Percentiles rank a stretch among this genome's conserved stretches.
Conservation (phyloP, 768 basidiomycete genomes). For the Suillus tomentosus region DNA sequence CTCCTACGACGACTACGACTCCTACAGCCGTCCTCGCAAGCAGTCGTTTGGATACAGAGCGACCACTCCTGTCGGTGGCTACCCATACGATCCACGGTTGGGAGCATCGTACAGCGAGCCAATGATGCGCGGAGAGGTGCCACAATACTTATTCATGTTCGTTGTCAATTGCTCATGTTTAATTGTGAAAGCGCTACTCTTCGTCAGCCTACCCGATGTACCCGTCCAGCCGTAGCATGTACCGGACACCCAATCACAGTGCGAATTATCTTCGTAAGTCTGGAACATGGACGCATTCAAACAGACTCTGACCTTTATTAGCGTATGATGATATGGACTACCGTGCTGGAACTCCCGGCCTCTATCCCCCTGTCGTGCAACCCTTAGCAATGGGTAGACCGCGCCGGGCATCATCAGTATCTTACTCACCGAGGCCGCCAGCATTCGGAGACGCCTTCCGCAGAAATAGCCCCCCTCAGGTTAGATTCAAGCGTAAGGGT, state of each 20-base stretch:
- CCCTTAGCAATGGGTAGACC: slow-evolving; percentile 25
- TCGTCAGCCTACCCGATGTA: slow-evolving; percentile 52
- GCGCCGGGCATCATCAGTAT: slow-evolving; percentile 43
- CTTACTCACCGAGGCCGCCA: slow-evolving; percentile 38
- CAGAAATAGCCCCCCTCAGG: slow-evolving; percentile 48
- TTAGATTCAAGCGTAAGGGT: slow-evolving; percentile 78
- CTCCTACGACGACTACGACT: slow-evolving; percentile 31
- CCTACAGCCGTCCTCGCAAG: slow-evolving; percentile 28
- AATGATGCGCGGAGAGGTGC: slow-evolving; percentile 40
- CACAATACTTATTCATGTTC: neutral
- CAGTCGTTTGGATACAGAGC: slow-evolving; percentile 37
- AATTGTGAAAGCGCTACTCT: slow-evolving; percentile 35
- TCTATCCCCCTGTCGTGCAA: slow-evolving; percentile 27
- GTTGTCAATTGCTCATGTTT: slow-evolving; percentile 10
- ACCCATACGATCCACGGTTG: slow-evolving; percentile 1
- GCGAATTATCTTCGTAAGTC: slow-evolving; percentile 45
- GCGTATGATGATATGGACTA: slow-evolving; percentile 58
- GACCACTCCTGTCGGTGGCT: slow-evolving; percentile 19
- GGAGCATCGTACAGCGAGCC: slow-evolving; percentile 41
- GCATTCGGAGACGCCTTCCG: slow-evolving; percentile 47
- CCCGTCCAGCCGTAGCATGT: slow-evolving; percentile 40
- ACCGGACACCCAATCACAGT: slow-evolving; percentile 35
- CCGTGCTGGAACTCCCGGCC: slow-evolving; percentile 21
- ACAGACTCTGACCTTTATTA: slow-evolving; percentile 22
- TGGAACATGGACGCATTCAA: slow-evolving; percentile 6